A percentile compares a stretch with the other conserved stretches of the same genome.
These are phyloP conservation scores for Endocarpon pusillum DNA, from an alignment of 495 filamentous ascomycete genomes.

Conservation along the genomic window DNA sequence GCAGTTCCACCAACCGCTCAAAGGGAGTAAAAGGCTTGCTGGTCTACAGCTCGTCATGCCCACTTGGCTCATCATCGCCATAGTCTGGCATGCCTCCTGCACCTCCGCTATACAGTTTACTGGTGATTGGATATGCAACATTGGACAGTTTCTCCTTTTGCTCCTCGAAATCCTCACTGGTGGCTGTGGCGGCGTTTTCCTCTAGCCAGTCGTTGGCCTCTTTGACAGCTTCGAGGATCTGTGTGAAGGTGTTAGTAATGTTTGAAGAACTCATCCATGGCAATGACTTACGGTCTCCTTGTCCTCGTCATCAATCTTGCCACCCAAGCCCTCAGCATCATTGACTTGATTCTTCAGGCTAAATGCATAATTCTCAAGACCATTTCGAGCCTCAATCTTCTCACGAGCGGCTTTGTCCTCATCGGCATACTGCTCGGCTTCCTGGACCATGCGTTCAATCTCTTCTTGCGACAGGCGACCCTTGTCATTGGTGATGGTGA, in stretches of 20 bases:
- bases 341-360: constrained; percentile 97
- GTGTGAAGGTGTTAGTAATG: constrained; percentile 3
- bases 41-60: constrained; percentile 85
- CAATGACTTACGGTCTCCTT: constrained; percentile 65
- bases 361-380: constrained; percentile 93
- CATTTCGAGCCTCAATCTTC: constrained; percentile 89
- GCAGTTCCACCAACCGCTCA: not conserved
- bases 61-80: constrained; percentile 51
- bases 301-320: constrained; percentile 97
- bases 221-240: constrained; percentile 92
- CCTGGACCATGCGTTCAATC: constrained; percentile 93
- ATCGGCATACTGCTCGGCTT: constrained; percentile 95
- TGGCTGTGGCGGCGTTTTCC: constrained; percentile 77
- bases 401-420: constrained; percentile 95
- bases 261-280: not conserved
- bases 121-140: constrained; percentile 96
- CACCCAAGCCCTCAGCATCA: constrained; percentile 90
- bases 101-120: constrained; percentile 75
- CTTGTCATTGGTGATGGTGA: constrained; percentile 98
- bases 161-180: constrained; percentile 91
- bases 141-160: constrained; percentile 97
- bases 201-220: constrained; percentile 95
- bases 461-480: constrained; percentile 89
- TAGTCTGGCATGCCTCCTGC: constrained; percentile 43
- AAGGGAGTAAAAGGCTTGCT: no score